Conservation (phyloP, 192 early-diverging fungal species). For the Ambispora gerdemannii region DNA sequence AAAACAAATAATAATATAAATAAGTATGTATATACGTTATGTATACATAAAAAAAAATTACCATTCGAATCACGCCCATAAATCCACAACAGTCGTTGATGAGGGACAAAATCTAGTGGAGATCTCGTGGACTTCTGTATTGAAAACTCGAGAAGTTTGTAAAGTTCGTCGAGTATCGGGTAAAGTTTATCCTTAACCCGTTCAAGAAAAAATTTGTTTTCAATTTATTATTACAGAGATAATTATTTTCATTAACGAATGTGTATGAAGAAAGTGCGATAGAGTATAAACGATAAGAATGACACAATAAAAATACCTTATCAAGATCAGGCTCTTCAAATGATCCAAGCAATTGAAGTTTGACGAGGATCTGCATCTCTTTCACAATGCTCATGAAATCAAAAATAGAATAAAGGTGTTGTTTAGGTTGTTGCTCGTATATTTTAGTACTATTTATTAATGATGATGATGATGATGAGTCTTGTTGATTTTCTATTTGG, state of each 20-base stretch:
- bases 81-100: constrained; percentile 66
- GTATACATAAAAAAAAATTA: background rate
- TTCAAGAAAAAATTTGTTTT: background rate
- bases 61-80: constrained; percentile 40
- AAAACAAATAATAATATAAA: background rate
- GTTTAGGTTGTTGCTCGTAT: too few species aligned
- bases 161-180: constrained; percentile 36
- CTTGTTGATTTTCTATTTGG: background rate
- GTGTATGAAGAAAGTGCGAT: too few species aligned
- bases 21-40: background rate
- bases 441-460: too few species aligned
- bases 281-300: too few species aligned
- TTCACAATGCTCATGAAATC: constrained; percentile 47
- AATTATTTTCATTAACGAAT: background rate
- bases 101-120: constrained; percentile 60
- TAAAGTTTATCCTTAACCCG: constrained; percentile 2
- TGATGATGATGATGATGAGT: too few species aligned
- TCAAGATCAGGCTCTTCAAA: background rate
- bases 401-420: constrained; percentile 16
- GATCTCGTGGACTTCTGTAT: constrained; percentile 51
- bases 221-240: background rate
- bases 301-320: background rate
- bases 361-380: constrained; percentile 50
- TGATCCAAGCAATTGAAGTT: constrained; percentile 27
- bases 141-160: constrained; percentile 38